Conservation (phyloP, 1,139 yeast species). For the Kodamaea ohmeri region DNA sequence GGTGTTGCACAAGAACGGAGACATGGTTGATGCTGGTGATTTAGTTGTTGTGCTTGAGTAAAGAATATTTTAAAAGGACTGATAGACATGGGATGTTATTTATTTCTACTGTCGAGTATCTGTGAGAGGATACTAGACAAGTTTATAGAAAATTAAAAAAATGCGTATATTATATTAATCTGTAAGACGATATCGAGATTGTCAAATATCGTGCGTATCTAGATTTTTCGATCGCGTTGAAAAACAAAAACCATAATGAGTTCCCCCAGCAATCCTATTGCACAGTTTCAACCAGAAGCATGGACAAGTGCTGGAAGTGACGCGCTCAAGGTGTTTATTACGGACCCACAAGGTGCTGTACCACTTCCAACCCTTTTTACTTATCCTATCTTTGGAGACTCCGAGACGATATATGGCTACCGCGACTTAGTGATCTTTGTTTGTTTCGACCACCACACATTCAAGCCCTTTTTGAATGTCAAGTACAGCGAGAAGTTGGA, state of each 20-base stretch:
- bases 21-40: slow-evolving; percentile 96
- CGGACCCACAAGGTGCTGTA: slow-evolving; percentile 55
- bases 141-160: not conserved
- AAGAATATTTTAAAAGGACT: slow-evolving; percentile 1
- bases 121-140: slow-evolving; percentile 6
- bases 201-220: not conserved
- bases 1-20: slow-evolving; percentile 80
- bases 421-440: slow-evolving; percentile 54
- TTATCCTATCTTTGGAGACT: slow-evolving; percentile 89
- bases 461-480: slow-evolving; percentile 51
- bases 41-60: slow-evolving; percentile 72
- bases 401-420: slow-evolving; percentile 87
- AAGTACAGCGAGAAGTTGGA: slow-evolving; percentile 53
- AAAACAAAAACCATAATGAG: slow-evolving; percentile 1
- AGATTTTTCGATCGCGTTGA: not conserved
- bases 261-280: not conserved
- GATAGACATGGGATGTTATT: not conserved
- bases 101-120: not conserved
- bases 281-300: slow-evolving; percentile 19
- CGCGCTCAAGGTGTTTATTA: slow-evolving; percentile 24
- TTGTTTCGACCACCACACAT: slow-evolving; percentile 48
- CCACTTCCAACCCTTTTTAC: slow-evolving; percentile 74
- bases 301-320: slow-evolving; percentile 20
- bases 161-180: too few species aligned
- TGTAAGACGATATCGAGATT: too few species aligned